These are phyloP conservation scores for Cryptococcus neoformans DNA, from an alignment of 1,284 basidiomycete genomes.

Conservation along the genomic window DNA sequence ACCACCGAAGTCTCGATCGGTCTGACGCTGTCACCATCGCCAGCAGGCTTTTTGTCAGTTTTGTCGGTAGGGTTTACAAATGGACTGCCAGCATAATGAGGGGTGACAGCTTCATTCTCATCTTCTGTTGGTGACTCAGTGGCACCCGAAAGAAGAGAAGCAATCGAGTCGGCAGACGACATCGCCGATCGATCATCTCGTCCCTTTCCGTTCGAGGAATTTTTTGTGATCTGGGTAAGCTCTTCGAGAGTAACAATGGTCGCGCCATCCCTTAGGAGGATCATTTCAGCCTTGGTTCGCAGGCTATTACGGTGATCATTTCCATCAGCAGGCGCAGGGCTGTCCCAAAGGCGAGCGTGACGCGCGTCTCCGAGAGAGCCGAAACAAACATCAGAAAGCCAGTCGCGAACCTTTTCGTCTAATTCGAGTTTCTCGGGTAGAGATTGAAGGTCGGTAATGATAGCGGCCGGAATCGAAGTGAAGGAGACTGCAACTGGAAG, in stretches of 20 bases:
- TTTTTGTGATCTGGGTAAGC: background rate
- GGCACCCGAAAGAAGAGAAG: conserved; percentile 14
- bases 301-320: conserved; percentile 2
- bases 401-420: conserved; percentile 12
- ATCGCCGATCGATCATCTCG: background rate
- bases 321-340: background rate
- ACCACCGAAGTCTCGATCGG: conserved; percentile 1
- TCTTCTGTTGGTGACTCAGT: conserved; percentile 17
- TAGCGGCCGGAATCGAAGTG: conserved; percentile 19
- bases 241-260: conserved; percentile 7
- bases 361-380: conserved; percentile 11
- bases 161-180: conserved; percentile 8
- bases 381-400: conserved; percentile 24
- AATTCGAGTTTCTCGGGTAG: conserved; percentile 19
- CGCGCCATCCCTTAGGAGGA: conserved; percentile 12
- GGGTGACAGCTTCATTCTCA: conserved; percentile 24
- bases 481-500: conserved; percentile 27
- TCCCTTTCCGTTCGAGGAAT: background rate
- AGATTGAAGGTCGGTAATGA: conserved; percentile 15
- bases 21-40: background rate
- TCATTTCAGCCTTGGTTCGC: conserved; percentile 26
- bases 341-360: conserved; percentile 18
- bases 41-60: background rate
- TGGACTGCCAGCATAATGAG: conserved; percentile 15
- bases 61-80: conserved; percentile 2